These are phyloP conservation scores for Clonostachys rhizophaga DNA, from an alignment of 2,329 filamentous ascomycete genomes.

Conservation along the genomic window DNA sequence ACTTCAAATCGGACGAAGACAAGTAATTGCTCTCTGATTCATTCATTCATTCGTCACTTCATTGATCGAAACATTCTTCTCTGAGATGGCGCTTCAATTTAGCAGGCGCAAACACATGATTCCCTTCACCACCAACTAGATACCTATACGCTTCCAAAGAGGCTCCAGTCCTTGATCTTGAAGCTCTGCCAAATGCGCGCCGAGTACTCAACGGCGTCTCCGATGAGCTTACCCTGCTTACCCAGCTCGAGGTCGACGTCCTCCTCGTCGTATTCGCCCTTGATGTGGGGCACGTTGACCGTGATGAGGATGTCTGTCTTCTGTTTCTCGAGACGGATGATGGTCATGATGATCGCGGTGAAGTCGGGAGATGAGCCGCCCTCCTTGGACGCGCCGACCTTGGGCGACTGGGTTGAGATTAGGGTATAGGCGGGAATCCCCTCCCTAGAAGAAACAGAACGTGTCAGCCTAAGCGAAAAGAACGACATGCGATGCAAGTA, in stretches of 20 bases:
- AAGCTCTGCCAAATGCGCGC: conserved; percentile 67
- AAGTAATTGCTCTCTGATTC: neutral
- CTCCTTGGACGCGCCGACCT: conserved; percentile 22
- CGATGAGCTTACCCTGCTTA: conserved; percentile 63
- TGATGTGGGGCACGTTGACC: conserved; percentile 82
- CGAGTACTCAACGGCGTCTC: conserved; percentile 63
- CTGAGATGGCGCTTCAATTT: neutral
- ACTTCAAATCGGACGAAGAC: too few species aligned
- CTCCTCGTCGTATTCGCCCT: conserved; percentile 67
- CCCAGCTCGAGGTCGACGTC: conserved; percentile 65
- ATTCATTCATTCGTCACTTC: neutral
- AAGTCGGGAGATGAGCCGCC: conserved; percentile 48
- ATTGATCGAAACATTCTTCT: neutral
- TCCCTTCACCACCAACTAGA: too few species aligned
- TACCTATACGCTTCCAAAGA: conserved; percentile 48
- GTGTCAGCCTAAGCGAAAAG: neutral
- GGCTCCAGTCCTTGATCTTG: conserved; percentile 72
- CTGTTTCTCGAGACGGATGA: conserved; percentile 71
- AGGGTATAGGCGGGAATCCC: conserved; percentile 62
- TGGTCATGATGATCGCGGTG: conserved; percentile 71
- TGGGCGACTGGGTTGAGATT: conserved; percentile 58
- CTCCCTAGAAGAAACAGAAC: conserved; percentile 9
- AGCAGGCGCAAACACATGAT: too few species aligned
- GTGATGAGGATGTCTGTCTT: conserved; percentile 79
- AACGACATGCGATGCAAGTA: too few species aligned